Evolutionary conservation across 352 stramenopile genomes (phyloP).

Genomic region (Phytophthora fragariae): DNA sequence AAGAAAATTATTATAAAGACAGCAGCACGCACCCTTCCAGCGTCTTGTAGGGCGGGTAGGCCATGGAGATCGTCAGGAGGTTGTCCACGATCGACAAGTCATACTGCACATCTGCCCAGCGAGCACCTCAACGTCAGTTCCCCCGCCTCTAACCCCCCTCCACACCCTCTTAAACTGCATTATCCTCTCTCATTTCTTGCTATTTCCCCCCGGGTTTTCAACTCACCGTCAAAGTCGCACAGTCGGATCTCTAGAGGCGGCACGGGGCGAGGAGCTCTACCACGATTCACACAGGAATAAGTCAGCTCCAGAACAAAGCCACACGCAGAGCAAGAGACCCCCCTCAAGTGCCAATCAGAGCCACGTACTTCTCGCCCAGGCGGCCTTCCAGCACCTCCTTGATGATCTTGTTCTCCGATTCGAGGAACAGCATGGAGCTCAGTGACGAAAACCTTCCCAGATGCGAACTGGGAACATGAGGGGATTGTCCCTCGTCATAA

Average conservation of each 20-base stretch:
- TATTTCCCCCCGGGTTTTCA: background rate
- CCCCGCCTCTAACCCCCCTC: background rate
- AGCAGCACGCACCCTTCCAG: slow-evolving; percentile 55
- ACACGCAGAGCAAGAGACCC: background rate
- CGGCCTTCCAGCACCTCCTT: slow-evolving; percentile 83
- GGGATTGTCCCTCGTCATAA: slow-evolving; percentile 11
- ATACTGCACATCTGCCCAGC: slow-evolving; percentile 79
- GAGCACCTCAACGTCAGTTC: slow-evolving; percentile 12
- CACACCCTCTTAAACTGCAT: background rate
- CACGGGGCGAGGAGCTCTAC: slow-evolving; percentile 78
- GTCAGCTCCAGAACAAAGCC: background rate
- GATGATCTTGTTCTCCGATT: slow-evolving; percentile 91
- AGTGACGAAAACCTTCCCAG: slow-evolving; percentile 8
- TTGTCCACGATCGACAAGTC: slow-evolving; percentile 80
- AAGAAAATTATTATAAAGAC: background rate
- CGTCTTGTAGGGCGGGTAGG: slow-evolving; percentile 80
- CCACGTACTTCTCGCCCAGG: slow-evolving; percentile 71
- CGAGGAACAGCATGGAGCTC: slow-evolving; percentile 77
- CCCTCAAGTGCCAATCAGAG: background rate
- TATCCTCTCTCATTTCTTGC: background rate
- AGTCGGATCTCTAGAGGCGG: slow-evolving; percentile 79
- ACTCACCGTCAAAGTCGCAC: slow-evolving; percentile 87
- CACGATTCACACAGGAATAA: slow-evolving; percentile 6
- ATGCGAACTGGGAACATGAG: slow-evolving; percentile 37
- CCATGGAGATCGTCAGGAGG: slow-evolving; percentile 74